phyloP scores from a whole-genome alignment of 768 basidiomycete genomes.

The Hirschioporus abietinus region DNA sequence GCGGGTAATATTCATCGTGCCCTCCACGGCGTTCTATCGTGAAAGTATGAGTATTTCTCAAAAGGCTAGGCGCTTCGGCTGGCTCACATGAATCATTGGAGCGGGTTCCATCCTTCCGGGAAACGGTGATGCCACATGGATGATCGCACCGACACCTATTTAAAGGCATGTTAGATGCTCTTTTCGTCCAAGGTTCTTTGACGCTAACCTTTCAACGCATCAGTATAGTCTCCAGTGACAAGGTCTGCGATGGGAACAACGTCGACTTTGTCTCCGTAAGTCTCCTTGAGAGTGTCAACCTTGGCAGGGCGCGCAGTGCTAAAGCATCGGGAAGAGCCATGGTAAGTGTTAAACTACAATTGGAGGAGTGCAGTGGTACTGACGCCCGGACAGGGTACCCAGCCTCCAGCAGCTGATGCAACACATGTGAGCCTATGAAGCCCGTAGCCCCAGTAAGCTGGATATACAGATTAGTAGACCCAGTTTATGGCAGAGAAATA shows the following conservation, averaged over 20 bases:
- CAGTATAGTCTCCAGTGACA: constrained; percentile 16
- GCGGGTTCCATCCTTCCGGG: constrained; percentile 11
- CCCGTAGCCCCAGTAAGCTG: too few species aligned
- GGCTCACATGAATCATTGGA: constrained; percentile 12
- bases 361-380: too few species aligned
- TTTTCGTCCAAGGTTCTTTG: too few species aligned
- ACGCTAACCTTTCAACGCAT: constrained; percentile 16
- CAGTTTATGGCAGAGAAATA: too few species aligned
- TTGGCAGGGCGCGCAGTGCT: constrained; percentile 1
- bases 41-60: neutral
- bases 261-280: neutral
- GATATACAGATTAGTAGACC: too few species aligned
- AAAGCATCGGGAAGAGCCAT: too few species aligned
- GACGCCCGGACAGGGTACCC: too few species aligned
- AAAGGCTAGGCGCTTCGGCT: too few species aligned
- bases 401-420: too few species aligned
- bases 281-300: neutral
- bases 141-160: constrained; percentile 13
- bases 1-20: constrained; percentile 31
- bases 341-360: too few species aligned
- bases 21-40: constrained; percentile 31
- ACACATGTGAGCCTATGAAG: too few species aligned
- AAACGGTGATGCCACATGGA: constrained; percentile 16
- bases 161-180: neutral
- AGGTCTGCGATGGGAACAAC: neutral